Percentiles rank a stretch among this genome's conserved stretches.
phyloP scores from a whole-genome alignment of 2,329 filamentous ascomycete species.

The Bipolaris gigantea region DNA sequence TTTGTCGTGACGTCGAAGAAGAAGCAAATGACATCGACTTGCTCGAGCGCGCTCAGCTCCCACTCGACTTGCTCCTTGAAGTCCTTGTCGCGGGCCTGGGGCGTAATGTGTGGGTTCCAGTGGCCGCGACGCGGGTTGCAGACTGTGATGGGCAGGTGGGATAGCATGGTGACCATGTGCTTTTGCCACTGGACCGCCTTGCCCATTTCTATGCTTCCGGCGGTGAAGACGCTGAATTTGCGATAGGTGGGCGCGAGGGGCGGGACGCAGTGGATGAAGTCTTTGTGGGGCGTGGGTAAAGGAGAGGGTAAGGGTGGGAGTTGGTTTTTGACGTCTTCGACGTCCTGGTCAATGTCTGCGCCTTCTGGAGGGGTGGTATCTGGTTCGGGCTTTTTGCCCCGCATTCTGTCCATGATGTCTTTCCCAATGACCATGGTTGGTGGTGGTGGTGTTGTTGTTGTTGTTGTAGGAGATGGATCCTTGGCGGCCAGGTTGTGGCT shows the following conservation, averaged over 20 bases:
- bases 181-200: constrained; percentile 57
- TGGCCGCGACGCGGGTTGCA: constrained; percentile 60
- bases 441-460: not conserved
- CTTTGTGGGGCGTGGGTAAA: constrained; percentile 11
- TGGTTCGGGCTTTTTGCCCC: no score
- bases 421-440: not conserved
- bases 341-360: constrained; percentile 24
- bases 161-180: constrained; percentile 48
- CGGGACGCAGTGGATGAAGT: constrained; percentile 23
- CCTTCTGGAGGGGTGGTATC: not conserved
- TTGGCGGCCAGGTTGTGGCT: not conserved
- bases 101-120: constrained; percentile 59
- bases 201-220: constrained; percentile 58
- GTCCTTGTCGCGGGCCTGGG: constrained; percentile 45
- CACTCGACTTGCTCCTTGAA: constrained; percentile 62
- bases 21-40: constrained; percentile 58
- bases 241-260: constrained; percentile 19
- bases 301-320: constrained; percentile 19
- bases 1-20: constrained; percentile 58
- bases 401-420: no score
- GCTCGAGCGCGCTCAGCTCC: constrained; percentile 62
- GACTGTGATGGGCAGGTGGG: constrained; percentile 54
- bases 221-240: constrained; percentile 57
- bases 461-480: no score
- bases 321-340: constrained; percentile 28